A percentile compares a stretch with the other conserved stretches of the same genome.
phyloP scores from a whole-genome alignment of 495 filamentous ascomycete genomes.

The Hypoxylon fuscum region DNA sequence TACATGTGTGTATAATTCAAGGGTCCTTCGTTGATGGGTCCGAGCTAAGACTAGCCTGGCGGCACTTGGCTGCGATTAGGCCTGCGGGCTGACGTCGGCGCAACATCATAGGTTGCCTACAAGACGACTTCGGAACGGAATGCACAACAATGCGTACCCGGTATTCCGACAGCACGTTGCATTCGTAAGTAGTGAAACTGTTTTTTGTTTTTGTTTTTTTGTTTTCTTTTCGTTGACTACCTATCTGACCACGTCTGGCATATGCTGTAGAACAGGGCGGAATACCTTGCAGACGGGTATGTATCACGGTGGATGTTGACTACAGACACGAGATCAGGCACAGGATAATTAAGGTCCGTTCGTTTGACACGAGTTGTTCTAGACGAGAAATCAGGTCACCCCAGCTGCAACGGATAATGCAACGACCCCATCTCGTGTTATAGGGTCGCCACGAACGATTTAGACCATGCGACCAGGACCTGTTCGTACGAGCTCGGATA shows the following conservation, averaged over 20 bases:
- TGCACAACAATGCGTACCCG: slow-evolving; percentile 13
- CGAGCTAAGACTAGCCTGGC: slow-evolving; percentile 26
- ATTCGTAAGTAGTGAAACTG: not conserved
- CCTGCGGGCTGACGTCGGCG: slow-evolving; percentile 43
- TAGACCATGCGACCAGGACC: too few species aligned
- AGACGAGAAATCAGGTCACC: too few species aligned
- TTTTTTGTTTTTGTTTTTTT: too few species aligned
- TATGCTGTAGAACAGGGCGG: slow-evolving; percentile 1
- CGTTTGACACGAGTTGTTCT: slow-evolving; percentile 13
- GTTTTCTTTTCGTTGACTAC: too few species aligned
- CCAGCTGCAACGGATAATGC: too few species aligned
- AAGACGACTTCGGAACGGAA: slow-evolving; percentile 18
- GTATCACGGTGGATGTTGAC: slow-evolving; percentile 1
- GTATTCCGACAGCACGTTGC: not conserved
- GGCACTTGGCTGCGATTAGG: slow-evolving; percentile 20
- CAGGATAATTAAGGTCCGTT: not conserved
- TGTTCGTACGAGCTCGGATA: too few species aligned
- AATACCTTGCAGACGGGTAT: slow-evolving; percentile 4
- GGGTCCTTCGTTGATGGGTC: slow-evolving; percentile 19
- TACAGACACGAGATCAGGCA: slow-evolving; percentile 18
- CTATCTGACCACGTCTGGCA: not conserved
- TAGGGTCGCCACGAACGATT: too few species aligned
- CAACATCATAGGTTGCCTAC: slow-evolving; percentile 27
- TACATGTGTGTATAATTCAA: slow-evolving; percentile 7
- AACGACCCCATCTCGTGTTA: too few species aligned